phyloP scores from a whole-genome alignment of 108 stramenopile genomes.

The Skeletonema menzelii region DNA sequence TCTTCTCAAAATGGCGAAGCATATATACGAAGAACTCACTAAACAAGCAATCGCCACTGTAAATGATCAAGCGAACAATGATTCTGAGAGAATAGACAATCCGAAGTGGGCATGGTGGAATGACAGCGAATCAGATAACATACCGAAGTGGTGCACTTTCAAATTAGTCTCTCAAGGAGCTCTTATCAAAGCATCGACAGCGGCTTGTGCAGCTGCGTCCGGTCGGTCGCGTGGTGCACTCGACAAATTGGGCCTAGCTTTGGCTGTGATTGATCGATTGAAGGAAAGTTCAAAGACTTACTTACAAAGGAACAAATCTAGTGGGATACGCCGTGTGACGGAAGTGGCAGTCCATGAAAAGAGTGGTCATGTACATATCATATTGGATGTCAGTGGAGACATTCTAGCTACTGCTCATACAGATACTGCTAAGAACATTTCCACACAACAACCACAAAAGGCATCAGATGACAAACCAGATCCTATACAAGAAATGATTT shows the following conservation, averaged over 20 bases:
- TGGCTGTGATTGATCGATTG: slow-evolving; percentile 36
- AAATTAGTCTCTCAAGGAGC: slow-evolving; percentile 28
- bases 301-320: neutral
- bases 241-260: slow-evolving; percentile 32
- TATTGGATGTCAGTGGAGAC: slow-evolving; percentile 4
- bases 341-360: slow-evolving; percentile 36
- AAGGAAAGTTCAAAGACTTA: neutral
- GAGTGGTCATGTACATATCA: slow-evolving; percentile 51
- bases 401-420: neutral
- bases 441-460: slow-evolving; percentile 1
- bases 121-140: neutral
- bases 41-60: slow-evolving; percentile 4
- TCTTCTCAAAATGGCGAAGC: slow-evolving; percentile 13
- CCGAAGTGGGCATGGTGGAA: slow-evolving; percentile 37
- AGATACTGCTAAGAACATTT: neutral
- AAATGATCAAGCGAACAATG: neutral
- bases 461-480: slow-evolving; percentile 1
- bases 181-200: slow-evolving; percentile 35
- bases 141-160: slow-evolving; percentile 47
- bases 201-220: slow-evolving; percentile 64
- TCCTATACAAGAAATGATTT: slow-evolving; percentile 35
- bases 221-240: slow-evolving; percentile 51
- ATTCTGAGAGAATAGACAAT: neutral
- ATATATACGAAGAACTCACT: slow-evolving; percentile 31
- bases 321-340: neutral